Evolutionary conservation across 768 basidiomycete species (phyloP), one percentile per base, ranked within the genome.

Genomic region (Naematelia encephala): DNA sequence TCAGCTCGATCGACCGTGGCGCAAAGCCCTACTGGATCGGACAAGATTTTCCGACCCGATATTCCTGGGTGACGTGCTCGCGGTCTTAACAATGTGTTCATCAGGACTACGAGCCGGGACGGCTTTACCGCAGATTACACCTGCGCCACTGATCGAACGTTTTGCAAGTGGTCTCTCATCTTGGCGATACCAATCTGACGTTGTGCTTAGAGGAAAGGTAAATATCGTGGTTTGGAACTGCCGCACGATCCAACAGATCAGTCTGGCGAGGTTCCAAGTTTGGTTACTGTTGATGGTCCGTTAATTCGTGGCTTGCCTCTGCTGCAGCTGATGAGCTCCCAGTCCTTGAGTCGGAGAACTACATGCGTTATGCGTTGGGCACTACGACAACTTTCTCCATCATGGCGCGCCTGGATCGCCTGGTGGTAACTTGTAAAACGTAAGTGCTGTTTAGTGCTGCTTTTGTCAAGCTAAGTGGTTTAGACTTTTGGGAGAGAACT

Each of bases 111-210:
- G 86, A 14, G 86, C 86, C 0, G 90, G 88, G 2, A 79, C 79
- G 5, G 85, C 91, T 0, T 79, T 93, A 2, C 90, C 90, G 0
- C 90, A 92, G 69, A 88, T 92, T 54, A 91, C 90, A 1, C 90
- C 91, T 0, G 87, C 86, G 66, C 90, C 85, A 1, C 78, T 75
- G 12, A 64, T 74, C 4, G 70, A 66, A n/a, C 64, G 74, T 29
- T 66, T 73, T n/a, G 66, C 70, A 45, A 60, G 68, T 63, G 4
- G 10, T 12, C 19, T 39, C 12, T 49, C 13, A 45, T 43, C 44
- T 28, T 25, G 21, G 5, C 10, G 4, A 30, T 8, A 12, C 30
- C 19, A 13, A 8, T 4, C 49, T 19, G 5, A 10, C 49, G 43
- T 54, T 14, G 42, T 27, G 26, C 27, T n/a, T 23, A 63, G 51